Evolutionary conservation across 768 basidiomycete species (phyloP).

Genomic region (Leccinum obscurum): DNA sequence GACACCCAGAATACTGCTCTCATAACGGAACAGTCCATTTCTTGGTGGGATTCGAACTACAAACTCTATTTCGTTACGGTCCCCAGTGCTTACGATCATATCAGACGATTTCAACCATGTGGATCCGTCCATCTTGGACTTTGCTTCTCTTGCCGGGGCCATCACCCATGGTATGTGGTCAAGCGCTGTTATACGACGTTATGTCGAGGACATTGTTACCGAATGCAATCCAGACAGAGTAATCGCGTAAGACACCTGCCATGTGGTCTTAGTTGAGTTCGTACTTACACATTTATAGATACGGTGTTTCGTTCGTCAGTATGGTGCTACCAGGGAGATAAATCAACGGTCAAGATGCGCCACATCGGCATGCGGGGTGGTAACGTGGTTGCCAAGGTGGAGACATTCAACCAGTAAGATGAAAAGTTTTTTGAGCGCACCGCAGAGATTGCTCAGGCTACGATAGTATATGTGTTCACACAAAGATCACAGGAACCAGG

Average conservation of each 20-base stretch:
- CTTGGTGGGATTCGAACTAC: too few relatives aligned
- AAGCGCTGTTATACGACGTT: constrained; percentile 90
- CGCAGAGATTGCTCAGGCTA: constrained; percentile 90
- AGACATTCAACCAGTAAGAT: constrained; percentile 81
- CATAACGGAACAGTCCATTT: too few relatives aligned
- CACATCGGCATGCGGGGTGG: constrained; percentile 75
- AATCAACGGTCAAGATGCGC: constrained; percentile 74
- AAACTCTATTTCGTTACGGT: too few relatives aligned
- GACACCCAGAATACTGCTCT: too few relatives aligned
- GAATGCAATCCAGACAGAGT: constrained; percentile 92
- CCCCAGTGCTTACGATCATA: constrained; percentile 49
- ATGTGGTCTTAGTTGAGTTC: not conserved
- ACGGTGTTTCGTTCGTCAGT: constrained; percentile 90
- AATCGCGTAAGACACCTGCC: constrained; percentile 57
- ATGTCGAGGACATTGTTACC: constrained; percentile 91
- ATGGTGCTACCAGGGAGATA: constrained; percentile 92
- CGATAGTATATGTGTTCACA: constrained; percentile 92
- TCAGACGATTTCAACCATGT: constrained; percentile 99
- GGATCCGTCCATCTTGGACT: constrained; percentile 97
- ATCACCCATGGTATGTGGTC: constrained; percentile 99
- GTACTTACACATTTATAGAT: constrained; percentile 45
- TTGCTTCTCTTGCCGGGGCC: constrained; percentile 89
- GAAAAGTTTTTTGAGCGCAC: constrained; percentile 93
- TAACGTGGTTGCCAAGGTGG: constrained; percentile 87
- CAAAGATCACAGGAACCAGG: constrained; percentile 98